These are phyloP conservation scores for Melampsora larici-populina DNA, from an alignment of 1,284 basidiomycete species.

Conservation along the genomic window DNA sequence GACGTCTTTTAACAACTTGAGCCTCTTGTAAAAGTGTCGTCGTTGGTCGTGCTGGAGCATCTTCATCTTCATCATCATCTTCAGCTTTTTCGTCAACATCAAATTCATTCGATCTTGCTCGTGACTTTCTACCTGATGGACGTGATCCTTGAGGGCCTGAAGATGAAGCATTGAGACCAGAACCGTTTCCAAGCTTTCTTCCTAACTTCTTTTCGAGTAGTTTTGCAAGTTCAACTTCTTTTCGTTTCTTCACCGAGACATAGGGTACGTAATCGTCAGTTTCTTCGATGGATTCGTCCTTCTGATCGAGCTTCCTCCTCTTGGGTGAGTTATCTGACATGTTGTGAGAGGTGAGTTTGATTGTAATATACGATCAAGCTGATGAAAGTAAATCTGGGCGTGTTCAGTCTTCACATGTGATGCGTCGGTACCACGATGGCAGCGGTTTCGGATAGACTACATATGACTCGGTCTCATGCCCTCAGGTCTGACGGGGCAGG, in stretches of 20 bases:
- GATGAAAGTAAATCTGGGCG: no score
- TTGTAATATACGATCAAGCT: no score
- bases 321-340: constrained; percentile 7
- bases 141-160: background rate
- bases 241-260: constrained; percentile 33
- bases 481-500: no score
- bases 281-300: constrained; percentile 1
- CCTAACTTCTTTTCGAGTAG: constrained; percentile 27
- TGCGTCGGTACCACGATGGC: no score
- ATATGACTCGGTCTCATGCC: no score
- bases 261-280: constrained; percentile 40
- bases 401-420: no score
- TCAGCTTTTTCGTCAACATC: constrained; percentile 1
- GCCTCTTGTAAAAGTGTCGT: constrained; percentile 78
- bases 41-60: constrained; percentile 16
- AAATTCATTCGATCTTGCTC: background rate
- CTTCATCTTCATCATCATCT: constrained; percentile 28
- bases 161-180: constrained; percentile 4
- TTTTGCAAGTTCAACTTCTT: constrained; percentile 29
- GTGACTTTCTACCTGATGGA: background rate
- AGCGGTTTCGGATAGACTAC: no score
- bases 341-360: no score
- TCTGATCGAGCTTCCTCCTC: constrained; percentile 9
- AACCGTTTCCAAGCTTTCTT: constrained; percentile 5
- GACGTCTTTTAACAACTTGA: constrained; percentile 80